These are phyloP conservation scores for Rhodosporidiobolus sp. DNA, from an alignment of 768 basidiomycete species.

Conservation along the genomic window DNA sequence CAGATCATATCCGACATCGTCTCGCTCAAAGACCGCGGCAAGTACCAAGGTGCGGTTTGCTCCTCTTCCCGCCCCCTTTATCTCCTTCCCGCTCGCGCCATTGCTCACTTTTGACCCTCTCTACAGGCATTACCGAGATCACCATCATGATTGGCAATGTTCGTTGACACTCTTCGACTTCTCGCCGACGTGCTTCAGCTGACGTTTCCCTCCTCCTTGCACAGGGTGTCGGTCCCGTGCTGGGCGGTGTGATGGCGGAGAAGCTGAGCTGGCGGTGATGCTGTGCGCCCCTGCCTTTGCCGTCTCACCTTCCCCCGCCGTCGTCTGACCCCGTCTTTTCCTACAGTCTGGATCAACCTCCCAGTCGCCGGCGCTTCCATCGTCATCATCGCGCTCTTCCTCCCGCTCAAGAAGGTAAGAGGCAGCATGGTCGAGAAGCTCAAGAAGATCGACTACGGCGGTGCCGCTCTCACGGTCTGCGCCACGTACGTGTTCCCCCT, in stretches of 20 bases:
- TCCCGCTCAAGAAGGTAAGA: slow-evolving; percentile 67
- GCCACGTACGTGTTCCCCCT: slow-evolving; percentile 40
- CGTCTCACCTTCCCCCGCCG: not conserved
- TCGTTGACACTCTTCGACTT: too few species aligned
- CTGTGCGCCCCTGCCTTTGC: too few species aligned
- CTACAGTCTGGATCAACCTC: slow-evolving; percentile 62
- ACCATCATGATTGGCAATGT: slow-evolving; percentile 48
- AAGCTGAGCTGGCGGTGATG: slow-evolving; percentile 40
- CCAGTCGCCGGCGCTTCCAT: slow-evolving; percentile 60
- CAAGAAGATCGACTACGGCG: slow-evolving; percentile 51
- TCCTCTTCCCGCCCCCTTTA: not conserved
- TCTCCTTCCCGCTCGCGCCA: slow-evolving; percentile 42
- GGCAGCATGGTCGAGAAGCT: slow-evolving; percentile 64
- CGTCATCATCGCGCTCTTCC: slow-evolving; percentile 59
- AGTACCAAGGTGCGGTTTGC: slow-evolving; percentile 26
- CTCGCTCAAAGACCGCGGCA: slow-evolving; percentile 27
- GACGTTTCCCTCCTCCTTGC: too few species aligned
- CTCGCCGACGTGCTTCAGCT: too few species aligned
- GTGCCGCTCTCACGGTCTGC: slow-evolving; percentile 48
- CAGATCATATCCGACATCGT: slow-evolving; percentile 36
- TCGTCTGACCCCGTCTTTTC: not conserved
- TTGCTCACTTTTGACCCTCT: slow-evolving; percentile 46
- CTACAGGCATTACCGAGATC: slow-evolving; percentile 47
- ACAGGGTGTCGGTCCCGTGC: slow-evolving; percentile 49
- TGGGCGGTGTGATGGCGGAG: slow-evolving; percentile 49